Evolutionary conservation across 2,329 filamentous ascomycete species (phyloP).

Genomic region (Alternaria gansuensis): DNA sequence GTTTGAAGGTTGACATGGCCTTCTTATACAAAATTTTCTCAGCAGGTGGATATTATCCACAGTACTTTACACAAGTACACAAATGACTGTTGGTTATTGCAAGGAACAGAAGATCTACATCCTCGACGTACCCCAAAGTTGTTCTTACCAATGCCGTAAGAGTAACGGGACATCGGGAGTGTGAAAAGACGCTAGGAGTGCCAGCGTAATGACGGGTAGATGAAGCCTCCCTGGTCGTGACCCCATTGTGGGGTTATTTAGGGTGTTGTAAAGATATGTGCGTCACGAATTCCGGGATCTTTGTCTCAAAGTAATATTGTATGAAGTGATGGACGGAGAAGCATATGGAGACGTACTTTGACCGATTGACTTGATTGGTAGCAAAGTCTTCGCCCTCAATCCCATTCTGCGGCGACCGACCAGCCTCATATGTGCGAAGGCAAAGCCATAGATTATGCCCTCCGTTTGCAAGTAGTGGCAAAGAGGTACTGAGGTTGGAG

Average conservation of each 20-base stretch:
- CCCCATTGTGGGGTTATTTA: conserved; percentile 45
- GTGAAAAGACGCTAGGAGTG: conserved; percentile 29
- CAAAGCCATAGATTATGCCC: conserved; percentile 15
- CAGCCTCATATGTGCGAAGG: conserved; percentile 21
- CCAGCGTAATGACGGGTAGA: conserved; percentile 48
- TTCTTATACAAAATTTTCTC: conserved; percentile 42
- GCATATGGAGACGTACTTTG: conserved; percentile 33
- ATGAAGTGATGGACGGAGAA: conserved; percentile 27
- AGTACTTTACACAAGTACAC: conserved; percentile 27
- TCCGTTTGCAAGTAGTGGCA: conserved; percentile 1
- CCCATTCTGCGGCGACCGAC: conserved; percentile 19
- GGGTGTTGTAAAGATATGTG: conserved; percentile 48
- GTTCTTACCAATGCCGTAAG: conserved; percentile 38
- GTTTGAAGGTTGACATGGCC: conserved; percentile 14
- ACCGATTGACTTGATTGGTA: conserved; percentile 27
- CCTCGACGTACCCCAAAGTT: conserved; percentile 14
- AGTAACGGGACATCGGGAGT: conserved; percentile 47
- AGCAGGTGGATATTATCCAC: conserved; percentile 16
- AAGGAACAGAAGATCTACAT: conserved; percentile 31
- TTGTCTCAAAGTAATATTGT: conserved; percentile 39
- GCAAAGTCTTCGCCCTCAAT: conserved; percentile 16
- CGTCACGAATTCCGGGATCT: conserved; percentile 30
- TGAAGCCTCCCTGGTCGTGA: conserved; percentile 36
- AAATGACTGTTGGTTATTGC: conserved; percentile 33
- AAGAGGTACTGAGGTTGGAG: background rate